These are phyloP conservation scores for Mycosphaerella arachidis DNA, from an alignment of 2,329 filamentous ascomycete species.

Conservation along the genomic window DNA sequence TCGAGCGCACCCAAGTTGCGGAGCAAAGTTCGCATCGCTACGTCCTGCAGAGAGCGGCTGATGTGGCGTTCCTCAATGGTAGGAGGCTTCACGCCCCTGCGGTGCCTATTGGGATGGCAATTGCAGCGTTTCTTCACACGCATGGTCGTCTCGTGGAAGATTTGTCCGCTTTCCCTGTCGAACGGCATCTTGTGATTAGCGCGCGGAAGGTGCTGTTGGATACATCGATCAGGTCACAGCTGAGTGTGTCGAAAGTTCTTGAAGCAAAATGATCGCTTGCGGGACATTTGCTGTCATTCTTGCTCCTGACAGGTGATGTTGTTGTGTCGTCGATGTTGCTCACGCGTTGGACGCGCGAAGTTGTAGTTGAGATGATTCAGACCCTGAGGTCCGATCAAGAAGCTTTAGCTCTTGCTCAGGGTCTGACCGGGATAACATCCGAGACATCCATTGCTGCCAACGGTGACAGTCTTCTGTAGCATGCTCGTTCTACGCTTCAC, in stretches of 20 bases:
- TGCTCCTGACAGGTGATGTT: background rate
- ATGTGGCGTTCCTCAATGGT: background rate
- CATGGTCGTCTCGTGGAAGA: conserved; percentile 15
- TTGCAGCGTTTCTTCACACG: background rate
- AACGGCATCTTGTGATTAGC: conserved; percentile 9
- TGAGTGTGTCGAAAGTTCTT: background rate
- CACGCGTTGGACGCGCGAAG: too few relatives aligned
- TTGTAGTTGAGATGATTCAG: too few relatives aligned
- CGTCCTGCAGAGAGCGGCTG: conserved; percentile 7
- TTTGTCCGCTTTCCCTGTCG: conserved; percentile 19
- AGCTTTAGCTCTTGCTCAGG: too few relatives aligned
- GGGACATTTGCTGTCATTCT: background rate
- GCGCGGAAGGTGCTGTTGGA: background rate
- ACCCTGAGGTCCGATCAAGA: too few relatives aligned
- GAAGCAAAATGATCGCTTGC: background rate
- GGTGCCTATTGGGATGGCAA: background rate
- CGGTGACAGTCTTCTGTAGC: too few relatives aligned
- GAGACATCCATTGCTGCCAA: too few relatives aligned
- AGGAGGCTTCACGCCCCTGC: background rate
- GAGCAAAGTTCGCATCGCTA: conserved; percentile 15
- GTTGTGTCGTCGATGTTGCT: background rate
- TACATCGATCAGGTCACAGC: background rate
- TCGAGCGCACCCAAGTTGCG: conserved; percentile 14
- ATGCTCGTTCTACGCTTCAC: too few relatives aligned
- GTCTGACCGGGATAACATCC: too few relatives aligned